A percentile compares a stretch with the other conserved stretches of the same genome.
Evolutionary conservation across 495 filamentous ascomycete genomes (phyloP).

Genomic region (Neurospora pannonica): DNA sequence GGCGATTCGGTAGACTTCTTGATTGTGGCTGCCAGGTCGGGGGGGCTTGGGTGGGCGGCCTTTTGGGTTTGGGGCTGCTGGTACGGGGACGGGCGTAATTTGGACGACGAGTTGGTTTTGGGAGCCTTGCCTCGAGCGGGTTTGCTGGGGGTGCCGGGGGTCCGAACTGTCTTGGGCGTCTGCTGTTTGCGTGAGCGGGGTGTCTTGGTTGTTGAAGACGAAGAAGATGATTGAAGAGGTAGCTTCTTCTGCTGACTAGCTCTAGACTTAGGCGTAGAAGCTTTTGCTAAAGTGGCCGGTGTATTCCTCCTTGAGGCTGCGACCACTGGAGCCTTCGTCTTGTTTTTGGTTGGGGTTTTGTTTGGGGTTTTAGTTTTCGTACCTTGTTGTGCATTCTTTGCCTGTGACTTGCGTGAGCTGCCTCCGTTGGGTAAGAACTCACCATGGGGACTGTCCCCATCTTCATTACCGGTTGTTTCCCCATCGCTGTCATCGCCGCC

Average conservation of each 20-base stretch:
- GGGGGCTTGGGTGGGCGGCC: constrained; percentile 1
- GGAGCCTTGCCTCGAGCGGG: neutral
- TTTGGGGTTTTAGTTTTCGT: neutral
- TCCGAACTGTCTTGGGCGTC: neutral
- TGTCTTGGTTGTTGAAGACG: neutral
- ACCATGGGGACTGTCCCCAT: constrained; percentile 10
- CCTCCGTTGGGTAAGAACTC: constrained; percentile 6
- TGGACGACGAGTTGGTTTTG: neutral
- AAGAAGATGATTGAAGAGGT: constrained; percentile 1
- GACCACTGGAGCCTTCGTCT: neutral
- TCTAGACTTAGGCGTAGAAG: neutral
- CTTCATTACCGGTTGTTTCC: constrained; percentile 17
- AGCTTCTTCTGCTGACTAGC: neutral
- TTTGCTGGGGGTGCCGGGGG: neutral
- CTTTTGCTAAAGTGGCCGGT: neutral
- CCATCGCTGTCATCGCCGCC: constrained; percentile 21
- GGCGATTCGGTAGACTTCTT: neutral
- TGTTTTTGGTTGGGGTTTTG: neutral
- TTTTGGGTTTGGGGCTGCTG: neutral
- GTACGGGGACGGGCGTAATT: neutral
- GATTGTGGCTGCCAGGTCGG: constrained; percentile 7
- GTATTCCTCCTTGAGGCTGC: neutral
- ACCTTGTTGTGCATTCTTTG: neutral
- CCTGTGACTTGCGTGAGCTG: constrained; percentile 5
- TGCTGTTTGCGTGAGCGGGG: constrained; percentile 11